A percentile compares a stretch with the other conserved stretches of the same genome.
phyloP scores from a whole-genome alignment of 192 early-diverging fungal genomes.

The Coemansia sp. region DNA sequence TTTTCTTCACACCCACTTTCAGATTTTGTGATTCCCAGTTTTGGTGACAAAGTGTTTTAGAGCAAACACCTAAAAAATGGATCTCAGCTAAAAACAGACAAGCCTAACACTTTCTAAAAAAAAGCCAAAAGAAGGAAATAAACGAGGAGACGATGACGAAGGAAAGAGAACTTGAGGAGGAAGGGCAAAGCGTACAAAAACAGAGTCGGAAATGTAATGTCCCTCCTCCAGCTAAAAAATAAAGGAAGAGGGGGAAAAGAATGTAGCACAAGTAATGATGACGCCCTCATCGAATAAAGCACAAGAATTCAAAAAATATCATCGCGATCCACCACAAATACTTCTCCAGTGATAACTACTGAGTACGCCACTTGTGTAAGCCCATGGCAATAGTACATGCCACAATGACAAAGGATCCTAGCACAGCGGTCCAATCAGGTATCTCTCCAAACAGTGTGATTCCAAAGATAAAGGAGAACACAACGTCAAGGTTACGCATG shows the following conservation, averaged over 20 bases:
- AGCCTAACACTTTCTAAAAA: constrained; percentile 2
- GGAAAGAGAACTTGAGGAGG: not conserved
- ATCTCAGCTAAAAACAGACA: not conserved
- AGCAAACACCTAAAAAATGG: not conserved
- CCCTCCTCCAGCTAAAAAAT: too few relatives aligned
- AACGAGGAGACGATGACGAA: not conserved
- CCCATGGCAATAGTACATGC: constrained; percentile 61
- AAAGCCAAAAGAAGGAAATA: not conserved
- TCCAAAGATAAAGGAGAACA: constrained; percentile 76
- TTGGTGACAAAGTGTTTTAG: not conserved
- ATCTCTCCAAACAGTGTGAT: constrained; percentile 67
- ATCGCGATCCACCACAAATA: too few relatives aligned
- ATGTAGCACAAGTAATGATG: too few relatives aligned
- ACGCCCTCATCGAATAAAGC: too few relatives aligned
- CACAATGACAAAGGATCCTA: constrained; percentile 67
- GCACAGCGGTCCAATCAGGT: constrained; percentile 55
- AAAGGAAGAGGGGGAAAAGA: too few relatives aligned
- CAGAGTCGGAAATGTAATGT: not conserved
- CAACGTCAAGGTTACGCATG: constrained; percentile 80
- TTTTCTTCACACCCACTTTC: constrained; percentile 1
- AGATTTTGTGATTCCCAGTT: not conserved
- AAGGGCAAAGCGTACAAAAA: not conserved
- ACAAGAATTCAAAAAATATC: too few relatives aligned
- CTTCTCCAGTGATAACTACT: too few relatives aligned
- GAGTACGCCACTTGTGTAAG: constrained; percentile 58